Conservation (phyloP, 1,284 basidiomycete species). For the Tylopilus orsonianus region DNA sequence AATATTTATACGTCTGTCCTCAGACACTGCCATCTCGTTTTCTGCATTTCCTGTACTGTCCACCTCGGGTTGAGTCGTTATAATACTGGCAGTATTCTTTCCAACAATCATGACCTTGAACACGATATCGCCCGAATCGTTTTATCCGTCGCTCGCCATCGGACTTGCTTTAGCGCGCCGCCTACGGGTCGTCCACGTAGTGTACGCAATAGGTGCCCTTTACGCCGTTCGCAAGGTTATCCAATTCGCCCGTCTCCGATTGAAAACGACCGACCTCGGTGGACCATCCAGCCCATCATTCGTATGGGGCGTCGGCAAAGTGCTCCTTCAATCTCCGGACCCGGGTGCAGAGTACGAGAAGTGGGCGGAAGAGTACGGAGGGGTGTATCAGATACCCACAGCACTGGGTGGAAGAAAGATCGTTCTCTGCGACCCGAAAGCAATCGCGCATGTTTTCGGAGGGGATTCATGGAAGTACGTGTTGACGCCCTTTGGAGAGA, state of each 20-base stretch:
- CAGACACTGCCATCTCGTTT: no score
- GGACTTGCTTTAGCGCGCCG: neutral
- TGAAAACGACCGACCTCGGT: constrained; percentile 32
- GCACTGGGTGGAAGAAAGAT: constrained; percentile 42
- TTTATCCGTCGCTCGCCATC: neutral
- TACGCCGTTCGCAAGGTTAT: constrained; percentile 16
- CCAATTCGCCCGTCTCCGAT: constrained; percentile 7
- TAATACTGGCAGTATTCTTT: no score
- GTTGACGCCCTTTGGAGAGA: neutral
- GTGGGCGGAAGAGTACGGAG: constrained; percentile 47
- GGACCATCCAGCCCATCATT: constrained; percentile 33
- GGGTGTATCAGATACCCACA: constrained; percentile 43
- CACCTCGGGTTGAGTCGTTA: neutral
- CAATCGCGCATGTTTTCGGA: constrained; percentile 50
- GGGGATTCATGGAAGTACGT: constrained; percentile 42
- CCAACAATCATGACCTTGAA: neutral
- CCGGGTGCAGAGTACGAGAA: constrained; percentile 28
- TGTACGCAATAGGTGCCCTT: constrained; percentile 8
- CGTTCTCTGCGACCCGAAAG: constrained; percentile 54
- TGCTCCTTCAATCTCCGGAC: constrained; percentile 16
- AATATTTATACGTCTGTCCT: no score
- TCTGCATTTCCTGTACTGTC: no score
- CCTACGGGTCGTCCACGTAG: constrained; percentile 1
- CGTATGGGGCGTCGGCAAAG: constrained; percentile 28
- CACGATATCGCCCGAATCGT: neutral